Percentiles rank a stretch among this genome's conserved stretches.
phyloP scores from a whole-genome alignment of 805 yeast species.

The Nadsonia fulvescens region DNA sequence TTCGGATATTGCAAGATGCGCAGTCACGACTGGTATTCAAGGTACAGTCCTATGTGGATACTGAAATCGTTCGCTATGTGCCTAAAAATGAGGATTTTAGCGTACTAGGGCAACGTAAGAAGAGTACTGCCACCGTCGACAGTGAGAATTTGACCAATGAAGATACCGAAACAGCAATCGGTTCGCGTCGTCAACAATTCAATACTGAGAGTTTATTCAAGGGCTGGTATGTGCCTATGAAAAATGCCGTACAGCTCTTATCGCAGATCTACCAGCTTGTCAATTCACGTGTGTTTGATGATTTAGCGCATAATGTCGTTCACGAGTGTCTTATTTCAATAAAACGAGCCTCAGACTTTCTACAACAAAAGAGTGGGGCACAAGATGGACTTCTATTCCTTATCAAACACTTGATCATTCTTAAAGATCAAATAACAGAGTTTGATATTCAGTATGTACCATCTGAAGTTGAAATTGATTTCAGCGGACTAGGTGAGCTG shows the following conservation, averaged over 20 bases:
- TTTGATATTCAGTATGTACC: constrained; percentile 63
- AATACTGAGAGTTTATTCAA: constrained; percentile 15
- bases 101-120: constrained; percentile 24
- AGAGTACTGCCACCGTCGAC: constrained; percentile 8
- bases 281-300: constrained; percentile 63
- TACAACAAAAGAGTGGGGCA: constrained; percentile 28
- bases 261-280: constrained; percentile 68
- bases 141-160: constrained; percentile 8
- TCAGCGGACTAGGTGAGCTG: constrained; percentile 52
- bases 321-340: constrained; percentile 57
- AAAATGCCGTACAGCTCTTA: constrained; percentile 47
- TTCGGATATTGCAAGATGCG: constrained; percentile 51
- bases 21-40: constrained; percentile 70
- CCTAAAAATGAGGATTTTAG: constrained; percentile 54
- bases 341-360: constrained; percentile 31
- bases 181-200: constrained; percentile 1
- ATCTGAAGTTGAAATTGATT: constrained; percentile 61
- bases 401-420: constrained; percentile 50
- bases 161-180: constrained; percentile 1
- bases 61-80: constrained; percentile 44
- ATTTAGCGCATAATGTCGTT: constrained; percentile 71
- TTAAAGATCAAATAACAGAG: constrained; percentile 49
- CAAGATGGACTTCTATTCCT: constrained; percentile 47
- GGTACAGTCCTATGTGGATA: constrained; percentile 55
- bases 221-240: constrained; percentile 51